Evolutionary conservation across 805 yeast species (phyloP).

Genomic region (Yarrowia deformans): DNA sequence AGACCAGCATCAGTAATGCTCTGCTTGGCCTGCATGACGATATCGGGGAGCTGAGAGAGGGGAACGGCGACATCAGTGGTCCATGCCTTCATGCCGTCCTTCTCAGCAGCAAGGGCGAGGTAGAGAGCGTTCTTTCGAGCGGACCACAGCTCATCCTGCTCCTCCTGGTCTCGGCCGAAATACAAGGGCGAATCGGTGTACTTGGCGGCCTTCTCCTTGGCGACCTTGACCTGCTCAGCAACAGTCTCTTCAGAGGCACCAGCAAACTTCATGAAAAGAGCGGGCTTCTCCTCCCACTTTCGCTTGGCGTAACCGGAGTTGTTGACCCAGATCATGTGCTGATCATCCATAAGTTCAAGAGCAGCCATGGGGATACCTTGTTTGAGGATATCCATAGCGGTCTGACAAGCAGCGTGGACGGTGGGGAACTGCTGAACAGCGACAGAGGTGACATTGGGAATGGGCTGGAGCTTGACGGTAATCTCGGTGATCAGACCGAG

Average conservation of each 20-base stretch:
- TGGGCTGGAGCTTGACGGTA: constrained; percentile 70
- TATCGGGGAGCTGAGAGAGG: constrained; percentile 67
- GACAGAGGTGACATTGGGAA: constrained; percentile 70
- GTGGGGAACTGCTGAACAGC: constrained; percentile 72
- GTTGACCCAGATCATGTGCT: constrained; percentile 72
- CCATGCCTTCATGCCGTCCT: constrained; percentile 55
- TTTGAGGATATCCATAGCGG: constrained; percentile 67
- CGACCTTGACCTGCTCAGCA: constrained; percentile 56
- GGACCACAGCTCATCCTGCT: constrained; percentile 72
- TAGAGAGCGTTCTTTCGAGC: constrained; percentile 76
- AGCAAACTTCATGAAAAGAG: constrained; percentile 65
- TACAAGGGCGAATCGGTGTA: constrained; percentile 67
- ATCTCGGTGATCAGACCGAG: constrained; percentile 81
- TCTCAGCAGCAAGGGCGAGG: constrained; percentile 64
- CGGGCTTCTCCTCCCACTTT: constrained; percentile 65
- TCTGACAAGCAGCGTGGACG: constrained; percentile 72
- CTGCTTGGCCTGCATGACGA: constrained; percentile 66
- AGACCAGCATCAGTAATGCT: constrained; percentile 63
- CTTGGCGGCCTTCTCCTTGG: constrained; percentile 59
- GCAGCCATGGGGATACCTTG: constrained; percentile 75
- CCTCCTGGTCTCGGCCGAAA: constrained; percentile 66
- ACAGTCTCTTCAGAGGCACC: constrained; percentile 58
- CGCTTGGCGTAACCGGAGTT: constrained; percentile 60
- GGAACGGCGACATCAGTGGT: constrained; percentile 89
- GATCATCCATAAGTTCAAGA: constrained; percentile 74